Evolutionary conservation across 2,329 filamentous ascomycete species (phyloP), one percentile per base, ranked within the genome.

Genomic region (Teratosphaeriaceae sp.): DNA sequence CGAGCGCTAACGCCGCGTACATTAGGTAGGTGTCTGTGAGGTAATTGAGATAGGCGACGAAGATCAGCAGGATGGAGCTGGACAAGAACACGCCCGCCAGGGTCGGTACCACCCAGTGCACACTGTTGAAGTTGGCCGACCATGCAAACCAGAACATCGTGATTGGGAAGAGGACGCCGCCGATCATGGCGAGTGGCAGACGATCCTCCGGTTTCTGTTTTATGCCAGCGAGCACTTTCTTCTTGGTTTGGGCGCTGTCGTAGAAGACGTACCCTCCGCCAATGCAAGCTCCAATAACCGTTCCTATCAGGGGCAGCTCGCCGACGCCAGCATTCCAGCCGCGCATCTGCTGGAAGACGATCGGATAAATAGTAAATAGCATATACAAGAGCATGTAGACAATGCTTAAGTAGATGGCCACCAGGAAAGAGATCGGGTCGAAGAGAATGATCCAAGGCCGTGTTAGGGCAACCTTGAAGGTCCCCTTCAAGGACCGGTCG

Each of bases 301-400:
- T 71, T 2, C 75, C 75, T 19, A 54, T 45, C 31, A 60, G 58
- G 1, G 58, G 55, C 15, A 61, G 51, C 7, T 51, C 48, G n/a
- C 49, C 53, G 2, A 57, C 55, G 19, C 55, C 55, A 22, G 48
- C 41, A 12, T 56, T 59, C 64, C 67, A 75, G n/a, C 65, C 65
- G 8, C 72, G 66, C 16, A 65, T 44, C 44, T 71, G 60, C 29
- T 61, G 46, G 42, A 70, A 75, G 15, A 70, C 67, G 40, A 74
- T 70, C 2, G 70, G 73, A 42, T 78, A 79, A 43, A 77, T 77
- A 18, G 65, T 71, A 58, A 79, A 79, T 9, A 79, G 66, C 74
- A 79, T 78, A 57, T 77, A 77, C 7, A 75, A 60, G 1, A 76
- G 61, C 5, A 64, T 68, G 46, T 77, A 78, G 2, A 77, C 71